Percentiles rank a stretch among this genome's conserved stretches.
phyloP scores from a whole-genome alignment of 2,329 filamentous ascomycete genomes.

The Cucurbitaria berberidis region DNA sequence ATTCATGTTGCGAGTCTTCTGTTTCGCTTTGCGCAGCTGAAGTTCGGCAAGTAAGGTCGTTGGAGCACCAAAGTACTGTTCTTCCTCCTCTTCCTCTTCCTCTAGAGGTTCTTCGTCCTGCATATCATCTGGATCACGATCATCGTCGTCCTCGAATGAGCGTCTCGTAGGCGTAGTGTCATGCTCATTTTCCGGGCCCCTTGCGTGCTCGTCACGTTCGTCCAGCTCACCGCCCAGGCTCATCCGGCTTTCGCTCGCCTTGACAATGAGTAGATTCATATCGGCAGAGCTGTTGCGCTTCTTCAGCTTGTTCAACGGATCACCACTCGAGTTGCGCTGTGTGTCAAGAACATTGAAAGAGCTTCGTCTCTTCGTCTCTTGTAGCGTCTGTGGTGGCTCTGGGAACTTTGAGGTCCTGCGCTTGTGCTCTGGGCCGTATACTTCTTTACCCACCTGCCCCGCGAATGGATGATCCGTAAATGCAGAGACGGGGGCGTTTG shows the following conservation, averaged over 20 bases:
- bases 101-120: slow-evolving; percentile 52
- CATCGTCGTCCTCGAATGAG: slow-evolving; percentile 21
- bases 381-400: slow-evolving; percentile 25
- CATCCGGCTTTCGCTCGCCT: slow-evolving; percentile 45
- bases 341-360: slow-evolving; percentile 48
- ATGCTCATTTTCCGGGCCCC: slow-evolving; percentile 30
- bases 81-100: slow-evolving; percentile 49
- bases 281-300: slow-evolving; percentile 50
- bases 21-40: slow-evolving; percentile 86
- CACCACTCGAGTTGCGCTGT: slow-evolving; percentile 46
- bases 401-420: slow-evolving; percentile 51
- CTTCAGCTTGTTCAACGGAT: slow-evolving; percentile 49
- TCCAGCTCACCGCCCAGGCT: slow-evolving; percentile 44
- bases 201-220: slow-evolving; percentile 37
- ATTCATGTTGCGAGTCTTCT: slow-evolving; percentile 78
- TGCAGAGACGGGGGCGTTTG: slow-evolving; percentile 83
- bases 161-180: slow-evolving; percentile 21
- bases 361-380: slow-evolving; percentile 45
- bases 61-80: slow-evolving; percentile 70
- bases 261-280: slow-evolving; percentile 42
- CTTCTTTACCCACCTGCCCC: slow-evolving; percentile 74
- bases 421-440: slow-evolving; percentile 65
- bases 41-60: slow-evolving; percentile 93
- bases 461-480: slow-evolving; percentile 90
- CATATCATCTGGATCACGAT: slow-evolving; percentile 37